Percentiles rank a stretch among this genome's conserved stretches.
These are phyloP conservation scores for Marvania coccoides DNA, from an alignment of 139 green algal species.

Conservation along the genomic window DNA sequence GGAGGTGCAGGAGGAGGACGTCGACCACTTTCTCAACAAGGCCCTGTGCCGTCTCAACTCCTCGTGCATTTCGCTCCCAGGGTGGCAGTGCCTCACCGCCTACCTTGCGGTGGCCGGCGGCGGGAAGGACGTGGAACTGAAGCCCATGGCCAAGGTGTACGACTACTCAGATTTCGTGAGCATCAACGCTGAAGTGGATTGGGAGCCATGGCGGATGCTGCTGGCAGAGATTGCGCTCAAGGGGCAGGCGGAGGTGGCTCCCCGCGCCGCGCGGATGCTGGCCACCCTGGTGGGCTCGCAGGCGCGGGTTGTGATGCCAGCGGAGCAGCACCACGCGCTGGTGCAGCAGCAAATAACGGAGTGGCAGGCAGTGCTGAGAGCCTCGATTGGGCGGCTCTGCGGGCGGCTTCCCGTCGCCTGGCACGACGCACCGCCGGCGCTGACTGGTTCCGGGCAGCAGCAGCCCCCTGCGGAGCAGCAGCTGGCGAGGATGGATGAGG, in stretches of 20 bases:
- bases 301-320: not conserved
- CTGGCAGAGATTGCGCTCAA: not conserved
- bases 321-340: not conserved
- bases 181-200: not conserved
- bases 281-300: not conserved
- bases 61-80: slow-evolving; percentile 1
- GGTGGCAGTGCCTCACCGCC: slow-evolving; percentile 27
- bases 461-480: not conserved
- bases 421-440: not conserved
- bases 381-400: not conserved
- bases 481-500: not conserved
- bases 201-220: not conserved
- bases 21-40: not conserved
- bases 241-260: not conserved
- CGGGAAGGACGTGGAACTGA: not conserved
- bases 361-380: not conserved
- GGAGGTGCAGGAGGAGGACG: not conserved
- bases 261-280: not conserved
- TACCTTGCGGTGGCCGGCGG: slow-evolving; percentile 10
- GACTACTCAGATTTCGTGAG: not conserved
- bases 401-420: not conserved
- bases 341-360: not conserved
- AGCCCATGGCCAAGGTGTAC: not conserved
- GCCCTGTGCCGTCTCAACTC: slow-evolving; percentile 10
- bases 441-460: not conserved